phyloP scores from a whole-genome alignment of 768 basidiomycete genomes.

The Tricholoma flavovirens region DNA sequence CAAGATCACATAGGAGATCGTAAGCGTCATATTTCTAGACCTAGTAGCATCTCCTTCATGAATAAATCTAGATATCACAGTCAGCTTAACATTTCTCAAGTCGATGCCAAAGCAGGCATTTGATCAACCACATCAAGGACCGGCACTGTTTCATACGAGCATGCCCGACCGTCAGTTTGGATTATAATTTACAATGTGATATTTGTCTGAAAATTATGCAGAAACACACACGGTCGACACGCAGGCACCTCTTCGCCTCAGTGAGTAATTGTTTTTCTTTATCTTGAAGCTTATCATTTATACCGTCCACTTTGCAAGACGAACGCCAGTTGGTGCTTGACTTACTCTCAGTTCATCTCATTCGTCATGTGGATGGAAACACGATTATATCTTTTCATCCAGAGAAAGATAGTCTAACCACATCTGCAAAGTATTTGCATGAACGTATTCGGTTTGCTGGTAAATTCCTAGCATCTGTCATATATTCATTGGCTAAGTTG shows the following conservation, averaged over 20 bases:
- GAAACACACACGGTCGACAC: conserved; percentile 33
- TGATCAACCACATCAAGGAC: neutral
- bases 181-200: neutral
- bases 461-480: conserved; percentile 7
- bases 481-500: neutral
- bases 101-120: conserved; percentile 26
- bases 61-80: conserved; percentile 45
- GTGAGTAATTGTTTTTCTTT: conserved; percentile 13
- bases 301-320: conserved; percentile 8
- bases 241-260: conserved; percentile 31
- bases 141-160: conserved; percentile 2
- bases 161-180: conserved; percentile 10
- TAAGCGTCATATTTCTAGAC: conserved; percentile 22
- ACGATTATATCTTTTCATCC: conserved; percentile 50
- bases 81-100: conserved; percentile 51
- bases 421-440: conserved; percentile 37
- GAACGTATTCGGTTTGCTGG: conserved; percentile 45
- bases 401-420: conserved; percentile 30
- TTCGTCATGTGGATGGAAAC: conserved; percentile 37
- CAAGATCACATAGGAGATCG: conserved; percentile 41
- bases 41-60: neutral
- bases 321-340: conserved; percentile 37
- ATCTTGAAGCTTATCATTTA: neutral
- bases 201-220: conserved; percentile 3
- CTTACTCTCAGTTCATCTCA: conserved; percentile 42